Evolutionary conservation across 495 filamentous ascomycete species (phyloP).

Genomic region (Hypomontagnella monticulosa): DNA sequence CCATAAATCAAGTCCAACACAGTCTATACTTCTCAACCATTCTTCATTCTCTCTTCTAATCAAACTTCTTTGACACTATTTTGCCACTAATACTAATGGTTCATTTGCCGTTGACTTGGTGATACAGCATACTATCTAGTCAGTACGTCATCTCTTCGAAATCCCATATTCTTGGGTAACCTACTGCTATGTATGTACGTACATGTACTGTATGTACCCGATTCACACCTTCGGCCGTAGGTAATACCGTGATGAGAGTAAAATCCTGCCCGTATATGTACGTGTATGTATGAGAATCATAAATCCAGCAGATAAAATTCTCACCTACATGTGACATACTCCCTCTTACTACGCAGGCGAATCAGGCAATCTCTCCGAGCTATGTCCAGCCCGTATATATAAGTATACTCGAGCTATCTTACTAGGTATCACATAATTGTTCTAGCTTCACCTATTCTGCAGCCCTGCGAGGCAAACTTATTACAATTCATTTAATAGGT

Average conservation of each 20-base stretch:
- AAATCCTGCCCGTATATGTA: too few relatives aligned
- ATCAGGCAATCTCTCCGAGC: slow-evolving; percentile 17
- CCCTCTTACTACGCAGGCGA: slow-evolving; percentile 35
- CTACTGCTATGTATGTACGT: too few relatives aligned
- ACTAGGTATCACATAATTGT: slow-evolving; percentile 3
- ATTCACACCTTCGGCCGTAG: too few relatives aligned
- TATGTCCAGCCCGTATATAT: not conserved
- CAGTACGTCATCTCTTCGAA: slow-evolving; percentile 21
- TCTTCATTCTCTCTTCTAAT: not conserved
- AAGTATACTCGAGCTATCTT: slow-evolving; percentile 16
- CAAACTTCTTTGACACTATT: slow-evolving; percentile 7
- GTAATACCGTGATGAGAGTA: too few relatives aligned
- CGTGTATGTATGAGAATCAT: not conserved
- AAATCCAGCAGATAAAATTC: slow-evolving; percentile 12
- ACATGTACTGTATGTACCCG: too few relatives aligned
- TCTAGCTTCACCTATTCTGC: slow-evolving; percentile 10
- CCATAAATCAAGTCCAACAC: not conserved
- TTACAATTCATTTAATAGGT: slow-evolving; percentile 24
- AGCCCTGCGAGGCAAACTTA: slow-evolving; percentile 17
- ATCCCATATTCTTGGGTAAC: not conserved
- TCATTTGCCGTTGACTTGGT: slow-evolving; percentile 9
- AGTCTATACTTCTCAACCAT: not conserved
- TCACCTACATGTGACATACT: slow-evolving; percentile 15
- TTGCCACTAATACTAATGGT: slow-evolving; percentile 10
- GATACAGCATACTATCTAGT: not conserved